Conservation (phyloP, 2,329 filamentous ascomycete genomes). For the Nigrograna mackinnonii region DNA sequence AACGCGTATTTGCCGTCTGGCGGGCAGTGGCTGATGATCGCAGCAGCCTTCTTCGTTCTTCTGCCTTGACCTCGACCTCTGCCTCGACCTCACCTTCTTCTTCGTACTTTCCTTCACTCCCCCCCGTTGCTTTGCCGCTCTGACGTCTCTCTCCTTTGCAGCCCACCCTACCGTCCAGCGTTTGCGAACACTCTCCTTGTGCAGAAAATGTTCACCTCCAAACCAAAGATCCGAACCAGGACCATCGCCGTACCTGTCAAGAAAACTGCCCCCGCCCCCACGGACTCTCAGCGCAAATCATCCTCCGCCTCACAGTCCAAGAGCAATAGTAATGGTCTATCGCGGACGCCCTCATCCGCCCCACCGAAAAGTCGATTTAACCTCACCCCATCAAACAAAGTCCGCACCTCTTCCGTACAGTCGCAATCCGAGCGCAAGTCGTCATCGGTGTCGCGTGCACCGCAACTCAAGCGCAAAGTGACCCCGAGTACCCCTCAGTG, state of each 20-base stretch:
- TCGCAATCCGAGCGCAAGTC: conserved; percentile 24
- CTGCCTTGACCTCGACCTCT: neutral
- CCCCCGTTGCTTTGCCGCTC: neutral
- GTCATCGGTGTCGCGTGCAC: conserved; percentile 28
- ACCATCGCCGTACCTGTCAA: conserved; percentile 32
- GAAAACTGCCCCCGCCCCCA: conserved; percentile 17
- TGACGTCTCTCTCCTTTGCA: neutral
- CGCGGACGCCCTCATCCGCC: conserved; percentile 13
- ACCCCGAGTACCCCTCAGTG: conserved; percentile 37
- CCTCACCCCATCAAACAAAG: conserved; percentile 18
- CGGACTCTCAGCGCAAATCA: conserved; percentile 6
- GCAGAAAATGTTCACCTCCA: conserved; percentile 31
- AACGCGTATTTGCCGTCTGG: no score
- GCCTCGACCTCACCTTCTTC: neutral
- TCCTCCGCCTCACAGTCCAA: conserved; percentile 4
- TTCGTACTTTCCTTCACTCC: neutral
- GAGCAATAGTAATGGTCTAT: neutral
- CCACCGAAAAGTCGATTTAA: conserved; percentile 32
- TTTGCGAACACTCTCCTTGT: neutral
- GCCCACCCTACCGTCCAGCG: neutral
- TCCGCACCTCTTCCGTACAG: conserved; percentile 12
- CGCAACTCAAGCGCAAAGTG: conserved; percentile 34
- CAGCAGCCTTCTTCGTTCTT: neutral
- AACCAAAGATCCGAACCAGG: conserved; percentile 36
- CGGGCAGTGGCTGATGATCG: neutral